These are phyloP conservation scores for Stachybotrys echinatus DNA, from an alignment of 2,329 filamentous ascomycete species.

Conservation along the genomic window DNA sequence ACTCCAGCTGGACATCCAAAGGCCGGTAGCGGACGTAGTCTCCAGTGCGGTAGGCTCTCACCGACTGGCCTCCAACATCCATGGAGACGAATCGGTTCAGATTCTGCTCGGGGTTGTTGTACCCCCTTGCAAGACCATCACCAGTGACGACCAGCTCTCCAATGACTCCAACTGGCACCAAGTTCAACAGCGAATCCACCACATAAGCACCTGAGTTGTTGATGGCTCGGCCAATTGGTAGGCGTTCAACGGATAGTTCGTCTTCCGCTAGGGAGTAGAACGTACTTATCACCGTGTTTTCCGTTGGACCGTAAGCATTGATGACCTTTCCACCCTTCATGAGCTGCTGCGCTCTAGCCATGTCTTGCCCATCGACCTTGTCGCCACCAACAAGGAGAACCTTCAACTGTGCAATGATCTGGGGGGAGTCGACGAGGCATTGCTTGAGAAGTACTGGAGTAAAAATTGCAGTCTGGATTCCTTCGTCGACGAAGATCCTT, in stretches of 20 bases:
- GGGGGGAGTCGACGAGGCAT: slow-evolving; percentile 4
- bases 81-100: slow-evolving; percentile 10
- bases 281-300: slow-evolving; percentile 9
- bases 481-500: slow-evolving; percentile 5
- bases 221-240: slow-evolving; percentile 13
- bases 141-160: slow-evolving; percentile 21
- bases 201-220: slow-evolving; percentile 14
- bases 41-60: slow-evolving; percentile 18
- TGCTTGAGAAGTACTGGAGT: slow-evolving; percentile 10
- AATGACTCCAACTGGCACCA: slow-evolving; percentile 17
- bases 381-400: slow-evolving; percentile 10
- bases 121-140: slow-evolving; percentile 16
- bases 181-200: slow-evolving; percentile 14
- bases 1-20: slow-evolving; percentile 16
- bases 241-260: slow-evolving; percentile 6
- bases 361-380: slow-evolving; percentile 7
- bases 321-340: slow-evolving; percentile 3
- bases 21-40: slow-evolving; percentile 16
- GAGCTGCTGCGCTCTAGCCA: not conserved
- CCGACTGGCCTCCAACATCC: not conserved
- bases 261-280: slow-evolving; percentile 1
- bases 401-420: slow-evolving; percentile 4
- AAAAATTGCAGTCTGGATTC: slow-evolving; percentile 4
- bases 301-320: slow-evolving; percentile 12
- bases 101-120: slow-evolving; percentile 9